Evolutionary conservation across 371 early-diverging fungal genomes (phyloP), one percentile per base, ranked within the genome.

Genomic region (Lichtheimia ornata): DNA sequence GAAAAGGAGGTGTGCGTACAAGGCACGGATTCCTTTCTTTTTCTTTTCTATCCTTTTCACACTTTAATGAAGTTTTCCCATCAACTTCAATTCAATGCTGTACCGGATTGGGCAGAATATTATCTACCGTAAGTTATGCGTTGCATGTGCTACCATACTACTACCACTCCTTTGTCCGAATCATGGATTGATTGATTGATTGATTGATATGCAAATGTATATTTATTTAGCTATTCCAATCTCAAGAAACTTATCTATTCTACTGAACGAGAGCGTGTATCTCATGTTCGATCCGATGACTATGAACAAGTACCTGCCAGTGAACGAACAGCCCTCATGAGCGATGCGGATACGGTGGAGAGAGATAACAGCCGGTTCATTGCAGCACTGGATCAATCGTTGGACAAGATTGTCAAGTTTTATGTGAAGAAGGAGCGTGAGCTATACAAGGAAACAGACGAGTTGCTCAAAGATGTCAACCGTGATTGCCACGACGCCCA

Each of bases 181-280:
- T 35, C 7, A 28, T 28, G 28, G 22, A 22, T 22, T 22, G 22
- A 22, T 22, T n/a, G n/a, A n/a, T n/a, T n/a, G 30, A 9, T 22
- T 60, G 22, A 24, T 7, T 22, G 15, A 14, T n/a, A 14, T 18
- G 54, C 11, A n/a, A 2, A 54, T 42, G 41, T 20, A 45, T 27
- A 35, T 27, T 50, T 28, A 65, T 28, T 9, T 68, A 90, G 90
- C 17, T 95, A 97, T 76, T 90, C 92, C 18, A 88, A 91, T 60
- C 83, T 96, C 61, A 96, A 97, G 66, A 96, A 94, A 71, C 83
- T 90, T 58, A 84, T 95, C 50, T 96, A 96, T 74, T 84, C 85
- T 45, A 85, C 93, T 58, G 97, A 96, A 76, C 92, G 91, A 66
- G 93, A 93, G 17, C 81, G 88, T 53, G 78, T 94, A 2, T 40